These are phyloP conservation scores for Mucor lusitanicus DNA, from an alignment of 371 early-diverging fungal genomes.

Conservation along the genomic window DNA sequence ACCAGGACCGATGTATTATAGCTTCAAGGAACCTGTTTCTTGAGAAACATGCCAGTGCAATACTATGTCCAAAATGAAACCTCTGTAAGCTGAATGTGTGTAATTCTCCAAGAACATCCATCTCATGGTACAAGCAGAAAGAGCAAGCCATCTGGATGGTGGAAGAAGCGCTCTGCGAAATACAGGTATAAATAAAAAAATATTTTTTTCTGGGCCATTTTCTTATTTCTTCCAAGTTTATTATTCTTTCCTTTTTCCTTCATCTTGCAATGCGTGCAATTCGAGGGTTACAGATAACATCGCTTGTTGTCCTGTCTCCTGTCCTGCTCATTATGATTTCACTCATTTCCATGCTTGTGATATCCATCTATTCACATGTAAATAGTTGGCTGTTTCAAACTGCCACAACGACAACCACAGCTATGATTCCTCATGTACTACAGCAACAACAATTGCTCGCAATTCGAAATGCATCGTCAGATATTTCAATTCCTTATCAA, in stretches of 20 bases:
- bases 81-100: neutral
- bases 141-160: neutral
- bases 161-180: neutral
- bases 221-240: conserved; percentile 2
- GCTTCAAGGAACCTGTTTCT: neutral
- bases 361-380: conserved; percentile 13
- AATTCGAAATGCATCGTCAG: neutral
- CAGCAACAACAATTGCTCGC: conserved; percentile 4
- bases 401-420: neutral
- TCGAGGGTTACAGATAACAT: conserved; percentile 28
- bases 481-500: conserved; percentile 4
- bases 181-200: neutral
- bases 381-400: conserved; percentile 1
- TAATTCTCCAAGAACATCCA: neutral
- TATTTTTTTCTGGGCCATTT: neutral
- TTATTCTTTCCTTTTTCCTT: neutral
- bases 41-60: neutral
- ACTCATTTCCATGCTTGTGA: conserved; percentile 15
- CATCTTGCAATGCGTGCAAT: conserved; percentile 18
- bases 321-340: conserved; percentile 21
- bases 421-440: neutral
- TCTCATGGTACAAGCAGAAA: neutral
- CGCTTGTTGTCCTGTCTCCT: conserved; percentile 24
- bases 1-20: neutral
- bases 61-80: neutral